Base-by-base conservation (phyloP, 179 eudicot genomes). In the Silene vulgaris region DNA sequence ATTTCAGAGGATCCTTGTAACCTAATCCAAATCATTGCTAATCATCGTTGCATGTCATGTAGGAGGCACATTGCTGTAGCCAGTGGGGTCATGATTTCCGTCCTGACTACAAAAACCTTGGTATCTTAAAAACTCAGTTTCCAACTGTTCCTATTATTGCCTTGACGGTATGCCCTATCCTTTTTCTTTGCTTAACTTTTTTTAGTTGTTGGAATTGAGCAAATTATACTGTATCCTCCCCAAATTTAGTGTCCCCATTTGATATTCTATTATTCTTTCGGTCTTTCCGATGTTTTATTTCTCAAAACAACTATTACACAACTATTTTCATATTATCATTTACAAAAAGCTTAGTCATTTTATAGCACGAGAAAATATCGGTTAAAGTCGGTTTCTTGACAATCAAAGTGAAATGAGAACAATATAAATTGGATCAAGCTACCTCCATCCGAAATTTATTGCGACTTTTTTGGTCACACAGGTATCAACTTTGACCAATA, bases 21-120 rank as follows among this genome's bases (percentile, higher is more conserved):
- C 45, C 65, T 72, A 48, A 71, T n/a, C 48, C 14, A 28, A 72
- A 3, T 9, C 65, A 72, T 62, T n/a, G 3, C 48, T 72, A 73
- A 59, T 60, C 19, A 29, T 32, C 3, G 17, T 14, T 67, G 65
- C 40, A 63, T 70, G 40, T 78, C 17, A 21, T 81, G 66, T 86
- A 95, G 99, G 99, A 95, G 84, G 99, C 99, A 40, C 99, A 95
- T 86, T 95, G 99, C 76, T 95, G 99, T 79, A 95, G 99, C 73
- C 99, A 95, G 83, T 95, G 99, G 99, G 99, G 99, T 76, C 97
- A 95, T 86, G 99, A 95, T 87, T 95, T 95, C 82, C 99, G 99
- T 79, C 99, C 97, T 50, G 99, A 95, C 83, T 95, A 95, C 88
- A 91, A 90, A 82, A 93, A 89, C 80, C 97, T 95, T 81, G 91